Percentiles rank a stretch among this genome's conserved stretches.
These are phyloP conservation scores for Cercospora zeina DNA, from an alignment of 2,329 filamentous ascomycete species.

Conservation along the genomic window DNA sequence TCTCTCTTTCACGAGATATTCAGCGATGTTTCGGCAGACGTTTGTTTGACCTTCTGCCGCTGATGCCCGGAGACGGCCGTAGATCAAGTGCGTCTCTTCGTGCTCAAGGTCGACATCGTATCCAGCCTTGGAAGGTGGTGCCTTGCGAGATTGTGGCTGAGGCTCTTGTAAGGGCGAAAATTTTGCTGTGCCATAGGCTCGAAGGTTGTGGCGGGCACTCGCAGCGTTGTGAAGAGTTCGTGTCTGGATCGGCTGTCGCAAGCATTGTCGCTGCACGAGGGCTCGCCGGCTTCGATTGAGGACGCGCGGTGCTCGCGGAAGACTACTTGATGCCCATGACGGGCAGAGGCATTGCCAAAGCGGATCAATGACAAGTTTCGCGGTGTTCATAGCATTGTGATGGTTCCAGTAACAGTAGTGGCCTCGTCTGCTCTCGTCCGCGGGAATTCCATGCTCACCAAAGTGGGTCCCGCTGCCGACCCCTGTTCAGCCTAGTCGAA, in stretches of 20 bases:
- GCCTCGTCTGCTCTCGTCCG: not conserved
- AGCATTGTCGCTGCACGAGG: slow-evolving; percentile 17
- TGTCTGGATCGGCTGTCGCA: slow-evolving; percentile 23
- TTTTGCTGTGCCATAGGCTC: not conserved
- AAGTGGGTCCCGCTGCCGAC: not conserved
- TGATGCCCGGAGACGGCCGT: slow-evolving; percentile 52
- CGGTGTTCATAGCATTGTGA: slow-evolving; percentile 38
- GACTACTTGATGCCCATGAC: slow-evolving; percentile 38
- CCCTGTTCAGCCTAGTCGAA: not conserved
- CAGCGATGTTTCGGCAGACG: slow-evolving; percentile 52
- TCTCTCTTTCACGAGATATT: slow-evolving; percentile 60
- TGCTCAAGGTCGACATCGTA: slow-evolving; percentile 18
- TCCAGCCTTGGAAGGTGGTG: not conserved
- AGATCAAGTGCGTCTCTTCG: slow-evolving; percentile 43
- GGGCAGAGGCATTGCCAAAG: slow-evolving; percentile 66
- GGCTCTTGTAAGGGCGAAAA: not conserved
- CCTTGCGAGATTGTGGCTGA: not conserved
- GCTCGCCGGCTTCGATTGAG: slow-evolving; percentile 19
- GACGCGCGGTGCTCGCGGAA: slow-evolving; percentile 14
- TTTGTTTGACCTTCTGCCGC: slow-evolving; percentile 44
- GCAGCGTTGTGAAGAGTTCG: not conserved
- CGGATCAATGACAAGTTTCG: slow-evolving; percentile 53
- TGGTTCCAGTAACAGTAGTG: not conserved
- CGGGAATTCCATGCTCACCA: slow-evolving; percentile 7
- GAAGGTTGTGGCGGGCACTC: not conserved